Evolutionary conservation across 2,329 filamentous ascomycete species (phyloP), one percentile per base, ranked within the genome.

Genomic region (Fusarium solani-melongenae): DNA sequence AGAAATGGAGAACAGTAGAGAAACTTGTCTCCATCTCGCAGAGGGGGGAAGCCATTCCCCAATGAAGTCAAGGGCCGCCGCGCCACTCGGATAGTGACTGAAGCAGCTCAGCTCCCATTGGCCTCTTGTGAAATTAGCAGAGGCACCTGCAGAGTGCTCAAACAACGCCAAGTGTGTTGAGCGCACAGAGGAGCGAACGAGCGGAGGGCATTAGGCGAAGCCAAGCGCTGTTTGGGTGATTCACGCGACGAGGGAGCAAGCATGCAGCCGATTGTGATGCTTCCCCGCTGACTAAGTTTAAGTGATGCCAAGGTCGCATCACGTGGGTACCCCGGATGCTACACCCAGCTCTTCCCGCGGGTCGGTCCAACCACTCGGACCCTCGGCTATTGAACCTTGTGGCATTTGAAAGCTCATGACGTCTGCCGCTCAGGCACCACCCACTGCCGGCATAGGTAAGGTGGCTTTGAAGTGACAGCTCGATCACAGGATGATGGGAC

Each of bases 101-200:
- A 66, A 49, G 31, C 38, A 60, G 33, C 33, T 36, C 11, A 55
- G 44, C 31, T 46, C 69, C 60, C 34, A 78, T 78, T 77, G 74
- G 74, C 38, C 46, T 66, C 27, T 62, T n/a, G 56, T 60, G 65
- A 77, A 72, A 76, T 77, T 69, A 68, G 67, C 51, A 58, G 65
- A 56, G 41, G 31, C 56, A 62, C 11, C 55, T 57, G 60, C 64
- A 63, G 58, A 55, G 44, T 41, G 58, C 17, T 34, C 41, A 15
- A 71, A 41, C 38, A 57, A 34, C 38, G 71, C 71, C 60, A 73
- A 71, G 64, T 22, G 31, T 59, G 31, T 36, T 59, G 57, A 51
- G 61, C 56, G 39, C 57, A 41, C 24, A n/a, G 15, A 51, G 36
- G 51, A 66, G 66, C 64, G 60, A 74, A 69, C 67, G 62, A 69